A percentile compares a stretch with the other conserved stretches of the same genome.
Conservation (phyloP, 2,329 filamentous ascomycete species). For the Thielaviopsis euricoi region DNA sequence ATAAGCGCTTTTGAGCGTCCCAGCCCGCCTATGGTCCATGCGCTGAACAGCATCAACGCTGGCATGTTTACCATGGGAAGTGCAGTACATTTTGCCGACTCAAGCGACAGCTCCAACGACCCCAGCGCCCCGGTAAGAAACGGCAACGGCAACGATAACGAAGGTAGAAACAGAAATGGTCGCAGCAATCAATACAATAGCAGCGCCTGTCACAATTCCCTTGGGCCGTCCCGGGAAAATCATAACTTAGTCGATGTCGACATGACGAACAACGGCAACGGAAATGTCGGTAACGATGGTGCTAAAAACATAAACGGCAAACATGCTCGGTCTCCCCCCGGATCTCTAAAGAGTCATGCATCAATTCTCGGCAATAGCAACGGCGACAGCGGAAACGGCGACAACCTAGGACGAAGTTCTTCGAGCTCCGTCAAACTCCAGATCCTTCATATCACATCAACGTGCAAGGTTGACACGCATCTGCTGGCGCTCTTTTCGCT, state of each 20-base stretch:
- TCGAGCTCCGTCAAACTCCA: slow-evolving; percentile 1
- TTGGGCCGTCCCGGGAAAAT: not conserved
- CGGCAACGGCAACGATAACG: not conserved
- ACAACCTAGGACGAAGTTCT: not conserved
- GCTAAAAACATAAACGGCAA: not conserved
- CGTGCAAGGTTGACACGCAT: slow-evolving; percentile 8
- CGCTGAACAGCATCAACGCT: slow-evolving; percentile 1
- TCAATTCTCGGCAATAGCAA: not conserved
- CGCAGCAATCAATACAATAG: not conserved
- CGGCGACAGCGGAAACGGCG: not conserved
- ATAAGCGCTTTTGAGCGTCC: slow-evolving; percentile 7
- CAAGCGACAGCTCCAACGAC: not conserved
- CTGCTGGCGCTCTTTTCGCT: slow-evolving; percentile 6
- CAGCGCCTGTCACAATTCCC: not conserved
- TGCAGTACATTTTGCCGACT: not conserved
- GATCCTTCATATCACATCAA: slow-evolving; percentile 4
- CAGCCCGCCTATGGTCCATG: slow-evolving; percentile 6
- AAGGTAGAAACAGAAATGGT: not conserved
- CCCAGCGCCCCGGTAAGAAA: not conserved
- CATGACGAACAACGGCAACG: not conserved
- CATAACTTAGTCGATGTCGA: not conserved
- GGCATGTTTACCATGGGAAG: not conserved
- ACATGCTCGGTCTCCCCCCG: not conserved
- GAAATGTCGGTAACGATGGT: not conserved
- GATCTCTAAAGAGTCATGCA: not conserved